Evolutionary conservation across 352 stramenopile genomes (phyloP).

Genomic region (Phytophthora kernoviae): DNA sequence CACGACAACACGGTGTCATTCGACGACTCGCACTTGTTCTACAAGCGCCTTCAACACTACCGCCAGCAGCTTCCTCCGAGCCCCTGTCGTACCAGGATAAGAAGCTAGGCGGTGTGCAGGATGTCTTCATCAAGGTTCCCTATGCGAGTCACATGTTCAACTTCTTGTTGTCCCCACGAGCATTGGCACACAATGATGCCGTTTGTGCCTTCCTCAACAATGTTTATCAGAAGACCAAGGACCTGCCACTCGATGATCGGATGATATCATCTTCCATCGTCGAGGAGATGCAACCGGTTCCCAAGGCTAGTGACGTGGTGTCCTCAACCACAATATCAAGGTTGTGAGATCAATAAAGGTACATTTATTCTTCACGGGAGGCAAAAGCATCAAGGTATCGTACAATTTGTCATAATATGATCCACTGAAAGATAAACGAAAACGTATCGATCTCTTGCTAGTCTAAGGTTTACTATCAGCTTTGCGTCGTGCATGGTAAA

Average conservation of each 20-base stretch:
- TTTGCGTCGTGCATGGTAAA: slow-evolving; percentile 42
- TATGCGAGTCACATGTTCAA: slow-evolving; percentile 71
- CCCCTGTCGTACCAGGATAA: slow-evolving; percentile 24
- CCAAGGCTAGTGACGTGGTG: background rate
- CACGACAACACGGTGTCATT: slow-evolving; percentile 66
- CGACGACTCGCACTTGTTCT: slow-evolving; percentile 63
- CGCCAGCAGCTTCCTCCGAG: slow-evolving; percentile 32
- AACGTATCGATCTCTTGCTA: slow-evolving; percentile 5
- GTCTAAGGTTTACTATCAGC: slow-evolving; percentile 4
- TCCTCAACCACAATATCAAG: slow-evolving; percentile 18
- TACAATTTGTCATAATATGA: slow-evolving; percentile 25
- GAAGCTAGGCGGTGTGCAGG: slow-evolving; percentile 39
- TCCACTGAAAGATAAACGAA: background rate
- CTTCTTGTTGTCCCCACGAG: slow-evolving; percentile 55
- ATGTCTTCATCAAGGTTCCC: slow-evolving; percentile 63
- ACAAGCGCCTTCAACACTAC: slow-evolving; percentile 49
- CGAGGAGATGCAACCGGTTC: slow-evolving; percentile 4
- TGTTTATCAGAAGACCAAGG: slow-evolving; percentile 49
- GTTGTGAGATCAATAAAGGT: slow-evolving; percentile 14
- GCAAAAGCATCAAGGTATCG: slow-evolving; percentile 7
- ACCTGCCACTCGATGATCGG: slow-evolving; percentile 31
- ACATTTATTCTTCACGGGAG: too few species aligned
- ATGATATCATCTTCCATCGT: slow-evolving; percentile 14
- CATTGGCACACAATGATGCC: slow-evolving; percentile 56
- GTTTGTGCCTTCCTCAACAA: slow-evolving; percentile 65